These are phyloP conservation scores for Tulasnella sp. DNA, from an alignment of 768 basidiomycete species.

Conservation along the genomic window DNA sequence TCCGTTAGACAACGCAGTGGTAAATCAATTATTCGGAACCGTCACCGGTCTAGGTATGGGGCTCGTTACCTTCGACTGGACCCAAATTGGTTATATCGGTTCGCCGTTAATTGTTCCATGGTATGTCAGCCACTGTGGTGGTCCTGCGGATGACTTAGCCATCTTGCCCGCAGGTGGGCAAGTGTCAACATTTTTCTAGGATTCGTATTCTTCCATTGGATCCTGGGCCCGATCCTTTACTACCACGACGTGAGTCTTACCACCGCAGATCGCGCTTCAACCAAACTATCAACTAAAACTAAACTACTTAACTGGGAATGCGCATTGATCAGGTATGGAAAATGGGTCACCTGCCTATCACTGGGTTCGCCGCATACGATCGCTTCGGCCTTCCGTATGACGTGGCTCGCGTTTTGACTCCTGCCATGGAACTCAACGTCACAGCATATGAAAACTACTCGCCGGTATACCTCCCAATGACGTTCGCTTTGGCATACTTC, in stretches of 20 bases:
- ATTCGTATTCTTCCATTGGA: conserved; percentile 91
- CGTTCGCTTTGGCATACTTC: conserved; percentile 44
- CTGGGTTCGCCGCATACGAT: conserved; percentile 41
- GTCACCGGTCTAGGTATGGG: conserved; percentile 82
- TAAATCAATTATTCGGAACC: conserved; percentile 92
- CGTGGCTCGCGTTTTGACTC: conserved; percentile 40
- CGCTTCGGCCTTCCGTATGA: conserved; percentile 45
- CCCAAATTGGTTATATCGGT: conserved; percentile 63
- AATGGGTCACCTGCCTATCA: conserved; percentile 45
- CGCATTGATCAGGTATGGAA: conserved; percentile 39
- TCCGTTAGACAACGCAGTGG: conserved; percentile 55
- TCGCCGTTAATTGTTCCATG: conserved; percentile 80
- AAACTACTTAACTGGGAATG: too few relatives aligned
- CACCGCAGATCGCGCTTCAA: too few relatives aligned
- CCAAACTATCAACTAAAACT: too few relatives aligned
- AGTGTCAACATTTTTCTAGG: conserved; percentile 82
- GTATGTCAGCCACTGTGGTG: conserved; percentile 71
- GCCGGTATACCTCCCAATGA: conserved; percentile 44
- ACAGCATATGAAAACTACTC: conserved; percentile 47
- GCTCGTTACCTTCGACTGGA: conserved; percentile 90
- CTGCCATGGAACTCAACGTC: conserved; percentile 37
- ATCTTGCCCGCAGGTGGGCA: conserved; percentile 46
- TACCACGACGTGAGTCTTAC: conserved; percentile 74
- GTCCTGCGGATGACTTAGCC: too few relatives aligned
- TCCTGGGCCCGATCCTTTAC: conserved; percentile 81